A percentile compares a stretch with the other conserved stretches of the same genome.
phyloP scores from a whole-genome alignment of 2,329 filamentous ascomycete species.

The Epichloe festucae region DNA sequence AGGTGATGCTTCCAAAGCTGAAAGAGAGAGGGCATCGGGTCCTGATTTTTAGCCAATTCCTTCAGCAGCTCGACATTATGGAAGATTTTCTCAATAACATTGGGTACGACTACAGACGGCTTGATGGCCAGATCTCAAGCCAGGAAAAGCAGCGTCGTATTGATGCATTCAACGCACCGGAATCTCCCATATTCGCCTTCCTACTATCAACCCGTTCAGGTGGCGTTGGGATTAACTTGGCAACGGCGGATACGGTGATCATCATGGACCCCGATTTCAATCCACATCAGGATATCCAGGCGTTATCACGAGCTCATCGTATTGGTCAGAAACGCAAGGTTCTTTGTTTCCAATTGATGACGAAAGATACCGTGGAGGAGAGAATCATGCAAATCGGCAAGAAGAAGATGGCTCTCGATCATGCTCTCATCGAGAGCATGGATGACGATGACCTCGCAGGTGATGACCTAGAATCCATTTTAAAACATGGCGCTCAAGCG shows the following conservation, averaged over 20 bases:
- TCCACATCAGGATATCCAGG: conserved; percentile 94
- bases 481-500: conserved; percentile 76
- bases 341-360: conserved; percentile 89
- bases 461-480: conserved; percentile 72
- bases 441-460: conserved; percentile 68
- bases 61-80: conserved; percentile 75
- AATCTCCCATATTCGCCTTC: conserved; percentile 78
- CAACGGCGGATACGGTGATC: conserved; percentile 93
- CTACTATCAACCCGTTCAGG: conserved; percentile 87
- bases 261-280: conserved; percentile 97
- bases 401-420: conserved; percentile 91
- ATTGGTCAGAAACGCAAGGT: conserved; percentile 96
- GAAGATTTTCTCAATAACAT: conserved; percentile 82
- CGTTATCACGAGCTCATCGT: conserved; percentile 82
- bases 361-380: conserved; percentile 78
- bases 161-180: conserved; percentile 79
- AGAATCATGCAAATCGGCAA: conserved; percentile 92
- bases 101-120: conserved; percentile 58
- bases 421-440: conserved; percentile 87
- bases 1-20: conserved; percentile 77
- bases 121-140: conserved; percentile 73
- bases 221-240: conserved; percentile 93
- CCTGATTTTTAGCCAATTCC: conserved; percentile 90
- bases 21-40: conserved; percentile 78
- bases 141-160: conserved; percentile 90